A percentile compares a stretch with the other conserved stretches of the same genome.
phyloP scores from a whole-genome alignment of 164 flowering plant genomes.

The Chloranthus sessilifolius region DNA sequence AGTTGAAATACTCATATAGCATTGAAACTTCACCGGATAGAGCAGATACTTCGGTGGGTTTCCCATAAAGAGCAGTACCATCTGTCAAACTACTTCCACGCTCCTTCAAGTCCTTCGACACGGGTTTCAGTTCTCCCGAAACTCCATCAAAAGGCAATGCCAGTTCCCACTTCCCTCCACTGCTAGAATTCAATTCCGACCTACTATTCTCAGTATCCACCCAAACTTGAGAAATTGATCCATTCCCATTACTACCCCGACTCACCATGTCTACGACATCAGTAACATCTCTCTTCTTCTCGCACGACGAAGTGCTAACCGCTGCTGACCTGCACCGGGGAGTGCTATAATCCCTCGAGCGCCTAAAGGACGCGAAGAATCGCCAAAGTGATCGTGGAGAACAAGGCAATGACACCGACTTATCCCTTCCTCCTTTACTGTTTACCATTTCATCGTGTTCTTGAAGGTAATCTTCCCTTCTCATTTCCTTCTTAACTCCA shows the following conservation, averaged over 20 bases:
- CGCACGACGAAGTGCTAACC: background rate
- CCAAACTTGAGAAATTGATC: background rate
- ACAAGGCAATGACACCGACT: background rate
- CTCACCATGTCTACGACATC: background rate
- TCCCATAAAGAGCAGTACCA: background rate
- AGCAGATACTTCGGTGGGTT: background rate
- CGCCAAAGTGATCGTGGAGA: conserved; percentile 4
- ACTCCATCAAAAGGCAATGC: background rate
- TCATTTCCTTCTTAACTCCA: conserved; percentile 5
- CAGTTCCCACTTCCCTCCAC: background rate
- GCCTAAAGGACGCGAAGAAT: no score
- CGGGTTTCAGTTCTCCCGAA: background rate
- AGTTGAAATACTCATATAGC: background rate
- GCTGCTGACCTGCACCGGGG: background rate
- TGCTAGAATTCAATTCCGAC: background rate
- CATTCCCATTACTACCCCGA: background rate
- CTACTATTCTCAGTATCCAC: conserved; percentile 1
- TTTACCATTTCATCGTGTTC: background rate
- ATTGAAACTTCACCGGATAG: conserved; percentile 8
- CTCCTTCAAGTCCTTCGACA: conserved; percentile 2
- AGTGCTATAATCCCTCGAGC: conserved; percentile 5
- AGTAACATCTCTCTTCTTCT: background rate
- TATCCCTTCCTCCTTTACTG: background rate
- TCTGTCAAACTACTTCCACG: background rate
- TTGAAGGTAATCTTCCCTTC: background rate